phyloP scores from a whole-genome alignment of 345 rosid species.

The Viola odorata region DNA sequence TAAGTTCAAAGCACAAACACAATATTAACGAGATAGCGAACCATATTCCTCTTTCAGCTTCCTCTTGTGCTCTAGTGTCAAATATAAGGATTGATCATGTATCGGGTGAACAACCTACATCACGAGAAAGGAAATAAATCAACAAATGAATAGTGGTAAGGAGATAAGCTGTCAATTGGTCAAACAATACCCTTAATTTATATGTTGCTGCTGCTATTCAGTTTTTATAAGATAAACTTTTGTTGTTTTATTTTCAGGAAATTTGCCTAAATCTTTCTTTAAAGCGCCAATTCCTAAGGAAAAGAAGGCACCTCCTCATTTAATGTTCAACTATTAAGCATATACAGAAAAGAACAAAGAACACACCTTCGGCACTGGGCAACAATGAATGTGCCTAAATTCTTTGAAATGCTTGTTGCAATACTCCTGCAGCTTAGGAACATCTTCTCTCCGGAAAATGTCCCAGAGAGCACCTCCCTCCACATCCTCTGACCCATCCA shows the following conservation, averaged over 20 bases:
- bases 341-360: no score
- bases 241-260: no score
- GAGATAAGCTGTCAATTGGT: no score
- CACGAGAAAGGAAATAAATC: background rate
- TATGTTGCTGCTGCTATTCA: no score
- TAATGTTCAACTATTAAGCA: no score
- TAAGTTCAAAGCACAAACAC: background rate
- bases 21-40: conserved; percentile 11
- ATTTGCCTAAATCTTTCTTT: no score
- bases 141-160: no score
- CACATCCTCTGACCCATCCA: conserved; percentile 11
- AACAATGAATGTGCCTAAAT: conserved; percentile 59
- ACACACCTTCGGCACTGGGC: conserved; percentile 48
- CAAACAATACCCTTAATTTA: no score
- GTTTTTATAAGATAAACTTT: no score
- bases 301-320: no score
- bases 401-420: conserved; percentile 55
- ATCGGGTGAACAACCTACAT: conserved; percentile 63
- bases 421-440: conserved; percentile 53
- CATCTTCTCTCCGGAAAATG: conserved; percentile 73
- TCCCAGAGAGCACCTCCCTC: conserved; percentile 81
- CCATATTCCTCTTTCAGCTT: conserved; percentile 80
- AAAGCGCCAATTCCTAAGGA: no score
- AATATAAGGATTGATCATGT: conserved; percentile 63
- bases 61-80: conserved; percentile 48